These are phyloP conservation scores for Madurella fahalii DNA, from an alignment of 2,329 filamentous ascomycete genomes.

Conservation along the genomic window DNA sequence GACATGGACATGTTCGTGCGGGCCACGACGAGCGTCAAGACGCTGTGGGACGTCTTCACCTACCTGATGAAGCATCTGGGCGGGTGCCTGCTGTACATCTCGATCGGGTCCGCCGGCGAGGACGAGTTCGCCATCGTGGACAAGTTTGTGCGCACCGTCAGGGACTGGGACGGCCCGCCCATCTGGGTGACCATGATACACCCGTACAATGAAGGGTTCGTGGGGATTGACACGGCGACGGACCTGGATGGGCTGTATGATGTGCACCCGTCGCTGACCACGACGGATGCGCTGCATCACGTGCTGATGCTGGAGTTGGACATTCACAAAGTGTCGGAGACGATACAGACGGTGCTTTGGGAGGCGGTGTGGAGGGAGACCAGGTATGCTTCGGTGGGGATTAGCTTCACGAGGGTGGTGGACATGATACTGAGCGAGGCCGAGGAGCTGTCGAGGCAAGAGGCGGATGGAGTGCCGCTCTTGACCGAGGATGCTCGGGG, in stretches of 20 bases:
- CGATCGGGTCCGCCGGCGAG: conserved; percentile 26
- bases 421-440: conserved; percentile 17
- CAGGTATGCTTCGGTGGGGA: conserved; percentile 27
- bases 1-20: conserved; percentile 21
- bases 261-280: conserved; percentile 28
- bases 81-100: conserved; percentile 27
- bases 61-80: conserved; percentile 20
- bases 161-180: conserved; percentile 26
- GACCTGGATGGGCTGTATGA: conserved; percentile 30
- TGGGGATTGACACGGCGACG: conserved; percentile 20
- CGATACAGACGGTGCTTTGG: conserved; percentile 27
- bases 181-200: conserved; percentile 28
- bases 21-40: conserved; percentile 19
- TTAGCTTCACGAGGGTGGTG: conserved; percentile 19
- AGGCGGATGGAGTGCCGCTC: neutral
- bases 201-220: conserved; percentile 26
- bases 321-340: conserved; percentile 21
- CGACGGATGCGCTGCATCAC: conserved; percentile 29
- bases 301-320: conserved; percentile 27
- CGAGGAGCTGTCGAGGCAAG: conserved; percentile 1
- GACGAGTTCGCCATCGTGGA: conserved; percentile 29
- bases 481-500: neutral
- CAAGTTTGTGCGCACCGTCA: conserved; percentile 23
- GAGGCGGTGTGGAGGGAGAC: conserved; percentile 29
- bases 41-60: conserved; percentile 25